Evolutionary conservation across 768 basidiomycete species (phyloP).

Genomic region (Mrakia frigida): DNA sequence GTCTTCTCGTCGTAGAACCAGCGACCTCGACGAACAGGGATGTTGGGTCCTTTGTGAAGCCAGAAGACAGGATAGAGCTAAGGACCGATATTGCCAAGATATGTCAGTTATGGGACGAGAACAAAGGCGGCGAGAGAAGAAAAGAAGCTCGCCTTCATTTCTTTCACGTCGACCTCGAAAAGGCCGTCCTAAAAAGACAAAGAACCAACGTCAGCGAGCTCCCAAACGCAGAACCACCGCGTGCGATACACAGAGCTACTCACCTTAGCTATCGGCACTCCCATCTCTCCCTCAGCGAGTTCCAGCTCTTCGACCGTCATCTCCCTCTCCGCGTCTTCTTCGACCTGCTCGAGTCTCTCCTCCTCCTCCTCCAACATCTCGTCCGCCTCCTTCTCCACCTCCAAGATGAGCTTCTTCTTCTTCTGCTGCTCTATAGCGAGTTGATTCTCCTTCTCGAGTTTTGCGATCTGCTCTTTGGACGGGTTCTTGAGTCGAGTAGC

Average conservation of each 20-base stretch:
- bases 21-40: constrained; percentile 27
- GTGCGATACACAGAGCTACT: too few species aligned
- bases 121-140: neutral
- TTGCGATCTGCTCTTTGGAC: constrained; percentile 7
- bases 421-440: constrained; percentile 6
- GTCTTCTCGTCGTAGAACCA: constrained; percentile 15
- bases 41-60: constrained; percentile 30
- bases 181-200: constrained; percentile 13
- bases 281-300: constrained; percentile 13
- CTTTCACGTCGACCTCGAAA: constrained; percentile 29
- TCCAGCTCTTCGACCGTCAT: neutral
- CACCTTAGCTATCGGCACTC: constrained; percentile 7
- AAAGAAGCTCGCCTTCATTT: constrained; percentile 20
- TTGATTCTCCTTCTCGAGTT: neutral
- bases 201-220: too few species aligned
- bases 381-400: constrained; percentile 11
- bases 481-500: constrained; percentile 22
- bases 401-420: neutral
- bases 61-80: constrained; percentile 28
- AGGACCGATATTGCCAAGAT: neutral
- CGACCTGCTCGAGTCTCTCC: neutral
- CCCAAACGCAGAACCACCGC: too few species aligned
- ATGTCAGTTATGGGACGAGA: neutral
- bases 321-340: neutral
- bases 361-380: constrained; percentile 10